phyloP scores from a whole-genome alignment of 2,329 filamentous ascomycete genomes.

The Aspergillus sergii region DNA sequence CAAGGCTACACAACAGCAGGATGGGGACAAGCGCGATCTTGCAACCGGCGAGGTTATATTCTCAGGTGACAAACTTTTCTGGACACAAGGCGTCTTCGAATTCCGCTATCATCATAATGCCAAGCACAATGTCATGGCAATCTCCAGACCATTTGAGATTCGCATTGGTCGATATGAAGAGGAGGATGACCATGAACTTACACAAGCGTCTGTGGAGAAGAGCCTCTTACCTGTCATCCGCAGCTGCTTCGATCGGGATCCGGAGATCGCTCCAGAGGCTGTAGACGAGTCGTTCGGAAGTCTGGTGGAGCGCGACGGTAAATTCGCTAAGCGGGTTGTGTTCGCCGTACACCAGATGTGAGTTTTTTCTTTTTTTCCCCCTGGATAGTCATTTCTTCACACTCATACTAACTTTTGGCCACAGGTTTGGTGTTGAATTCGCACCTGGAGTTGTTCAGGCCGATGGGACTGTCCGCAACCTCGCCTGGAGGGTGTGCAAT shows the following conservation, averaged over 20 bases:
- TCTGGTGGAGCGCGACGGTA: constrained; percentile 81
- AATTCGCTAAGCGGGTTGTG: constrained; percentile 86
- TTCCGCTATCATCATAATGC: constrained; percentile 96
- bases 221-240: constrained; percentile 80
- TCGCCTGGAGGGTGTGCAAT: constrained; percentile 93
- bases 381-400: neutral
- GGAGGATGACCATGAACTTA: constrained; percentile 58
- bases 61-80: constrained; percentile 91
- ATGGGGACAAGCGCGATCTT: constrained; percentile 58
- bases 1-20: constrained; percentile 42
- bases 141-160: constrained; percentile 92
- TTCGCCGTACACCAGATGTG: constrained; percentile 94
- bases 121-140: constrained; percentile 88
- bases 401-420: constrained; percentile 12
- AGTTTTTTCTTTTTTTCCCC: constrained; percentile 28
- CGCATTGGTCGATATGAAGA: constrained; percentile 80
- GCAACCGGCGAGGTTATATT: constrained; percentile 84
- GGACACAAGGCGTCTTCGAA: constrained; percentile 94
- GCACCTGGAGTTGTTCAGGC: constrained; percentile 88
- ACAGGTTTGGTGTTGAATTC: constrained; percentile 86
- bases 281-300: constrained; percentile 82
- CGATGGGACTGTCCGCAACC: constrained; percentile 84
- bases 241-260: constrained; percentile 91
- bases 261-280: constrained; percentile 81
- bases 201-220: constrained; percentile 71